These are phyloP conservation scores for Quercus engelmannii DNA, from an alignment of 306 rosid species.

Conservation along the genomic window DNA sequence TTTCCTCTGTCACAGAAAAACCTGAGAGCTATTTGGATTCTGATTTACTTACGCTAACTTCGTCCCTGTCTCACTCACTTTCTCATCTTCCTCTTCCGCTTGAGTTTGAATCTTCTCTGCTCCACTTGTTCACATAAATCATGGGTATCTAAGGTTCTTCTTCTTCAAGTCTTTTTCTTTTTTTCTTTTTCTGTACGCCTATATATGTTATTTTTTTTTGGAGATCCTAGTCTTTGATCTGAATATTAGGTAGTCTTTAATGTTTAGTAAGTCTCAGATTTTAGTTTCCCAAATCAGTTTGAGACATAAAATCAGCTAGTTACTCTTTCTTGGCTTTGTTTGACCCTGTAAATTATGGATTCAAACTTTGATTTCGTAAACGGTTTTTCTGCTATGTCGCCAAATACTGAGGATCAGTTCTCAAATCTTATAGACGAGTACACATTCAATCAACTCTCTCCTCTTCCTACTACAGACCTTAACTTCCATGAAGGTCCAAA, in stretches of 20 bases:
- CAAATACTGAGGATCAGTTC: slow-evolving; percentile 15
- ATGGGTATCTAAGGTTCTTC: slow-evolving; percentile 16
- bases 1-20: too few species aligned
- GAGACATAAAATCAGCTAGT: too few species aligned
- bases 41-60: too few species aligned
- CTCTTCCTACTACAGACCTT: slow-evolving; percentile 3
- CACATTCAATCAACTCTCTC: slow-evolving; percentile 20
- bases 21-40: too few species aligned
- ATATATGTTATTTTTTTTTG: too few species aligned
- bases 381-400: not conserved
- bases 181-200: too few species aligned
- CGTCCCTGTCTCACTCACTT: not conserved
- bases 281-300: not conserved
- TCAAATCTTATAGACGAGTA: slow-evolving; percentile 6
- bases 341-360: slow-evolving; percentile 18
- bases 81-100: not conserved
- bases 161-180: not conserved
- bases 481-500: slow-evolving; percentile 3
- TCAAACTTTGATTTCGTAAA: slow-evolving; percentile 23
- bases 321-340: not conserved
- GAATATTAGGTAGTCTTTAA: not conserved
- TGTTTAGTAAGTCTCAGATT: not conserved
- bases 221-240: not conserved
- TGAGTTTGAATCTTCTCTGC: not conserved
- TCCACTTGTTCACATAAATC: not conserved